A percentile compares a stretch with the other conserved stretches of the same genome.
Conservation (phyloP, 129 eudicot species). For the Logfia minima region DNA sequence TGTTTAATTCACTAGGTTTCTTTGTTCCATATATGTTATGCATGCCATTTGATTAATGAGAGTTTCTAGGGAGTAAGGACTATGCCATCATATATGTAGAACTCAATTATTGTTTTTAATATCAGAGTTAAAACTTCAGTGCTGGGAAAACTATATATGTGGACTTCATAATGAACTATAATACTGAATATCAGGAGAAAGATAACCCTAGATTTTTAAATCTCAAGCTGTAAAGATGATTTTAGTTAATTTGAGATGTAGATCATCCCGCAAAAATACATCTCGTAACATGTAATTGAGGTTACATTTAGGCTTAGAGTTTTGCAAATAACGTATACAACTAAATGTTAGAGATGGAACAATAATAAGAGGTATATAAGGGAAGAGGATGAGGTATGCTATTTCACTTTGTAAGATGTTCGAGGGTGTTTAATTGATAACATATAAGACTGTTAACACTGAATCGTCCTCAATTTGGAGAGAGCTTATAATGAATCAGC, state of each 20-base stretch:
- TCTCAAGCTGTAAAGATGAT: background rate
- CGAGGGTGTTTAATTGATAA: background rate
- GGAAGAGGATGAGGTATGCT: background rate
- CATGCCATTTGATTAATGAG: background rate
- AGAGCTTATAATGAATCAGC: constrained; percentile 9
- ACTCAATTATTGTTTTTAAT: background rate
- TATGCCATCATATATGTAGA: constrained; percentile 6
- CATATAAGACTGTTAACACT: background rate
- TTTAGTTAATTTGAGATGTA: background rate
- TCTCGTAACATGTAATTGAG: background rate
- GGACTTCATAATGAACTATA: background rate
- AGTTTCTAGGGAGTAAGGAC: background rate
- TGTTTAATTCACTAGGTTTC: background rate
- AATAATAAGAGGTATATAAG: background rate
- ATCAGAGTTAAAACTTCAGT: constrained; percentile 4
- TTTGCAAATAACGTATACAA: background rate
- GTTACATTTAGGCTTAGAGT: background rate
- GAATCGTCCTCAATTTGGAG: background rate
- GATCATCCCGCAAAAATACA: background rate
- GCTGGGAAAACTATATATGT: background rate
- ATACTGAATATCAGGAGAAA: background rate
- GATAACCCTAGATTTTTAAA: background rate
- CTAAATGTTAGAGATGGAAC: background rate
- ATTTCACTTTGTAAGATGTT: background rate
- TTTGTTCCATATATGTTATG: background rate